Evolutionary conservation across 352 stramenopile genomes (phyloP).

Genomic region (Phytopythium mirpurense): DNA sequence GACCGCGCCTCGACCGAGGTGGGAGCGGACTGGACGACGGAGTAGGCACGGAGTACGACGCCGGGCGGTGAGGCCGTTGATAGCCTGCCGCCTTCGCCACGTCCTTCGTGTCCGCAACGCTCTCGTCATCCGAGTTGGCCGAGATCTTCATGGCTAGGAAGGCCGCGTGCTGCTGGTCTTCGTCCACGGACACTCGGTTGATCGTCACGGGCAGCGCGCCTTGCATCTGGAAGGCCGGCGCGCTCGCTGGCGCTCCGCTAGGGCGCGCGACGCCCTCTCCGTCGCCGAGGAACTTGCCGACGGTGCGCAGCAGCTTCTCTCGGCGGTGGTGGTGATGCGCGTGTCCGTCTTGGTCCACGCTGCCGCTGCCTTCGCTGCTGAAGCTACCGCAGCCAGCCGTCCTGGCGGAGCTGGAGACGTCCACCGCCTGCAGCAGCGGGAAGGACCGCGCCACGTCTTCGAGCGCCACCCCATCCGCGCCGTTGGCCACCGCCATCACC

Average conservation of each 20-base stretch:
- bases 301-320: conserved; percentile 42
- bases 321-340: conserved; percentile 7
- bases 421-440: conserved; percentile 28
- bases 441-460: conserved; percentile 30
- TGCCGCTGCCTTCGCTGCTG: conserved; percentile 5
- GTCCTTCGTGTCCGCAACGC: too few relatives aligned
- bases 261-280: background rate
- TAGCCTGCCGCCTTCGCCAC: too few relatives aligned
- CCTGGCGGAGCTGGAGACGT: background rate
- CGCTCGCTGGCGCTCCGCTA: background rate
- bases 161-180: conserved; percentile 18
- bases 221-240: background rate
- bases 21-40: background rate
- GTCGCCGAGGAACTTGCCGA: conserved; percentile 47
- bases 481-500: conserved; percentile 3
- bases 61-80: too few relatives aligned
- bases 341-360: background rate
- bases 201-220: conserved; percentile 3
- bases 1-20: background rate
- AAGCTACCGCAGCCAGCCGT: background rate
- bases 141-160: conserved; percentile 36
- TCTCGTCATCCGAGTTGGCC: conserved; percentile 18
- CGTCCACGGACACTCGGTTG: conserved; percentile 18
- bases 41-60: background rate
- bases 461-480: conserved; percentile 4